These are phyloP conservation scores for Orbilia brochopaga DNA, from an alignment of 2,329 filamentous ascomycete genomes.

Conservation along the genomic window DNA sequence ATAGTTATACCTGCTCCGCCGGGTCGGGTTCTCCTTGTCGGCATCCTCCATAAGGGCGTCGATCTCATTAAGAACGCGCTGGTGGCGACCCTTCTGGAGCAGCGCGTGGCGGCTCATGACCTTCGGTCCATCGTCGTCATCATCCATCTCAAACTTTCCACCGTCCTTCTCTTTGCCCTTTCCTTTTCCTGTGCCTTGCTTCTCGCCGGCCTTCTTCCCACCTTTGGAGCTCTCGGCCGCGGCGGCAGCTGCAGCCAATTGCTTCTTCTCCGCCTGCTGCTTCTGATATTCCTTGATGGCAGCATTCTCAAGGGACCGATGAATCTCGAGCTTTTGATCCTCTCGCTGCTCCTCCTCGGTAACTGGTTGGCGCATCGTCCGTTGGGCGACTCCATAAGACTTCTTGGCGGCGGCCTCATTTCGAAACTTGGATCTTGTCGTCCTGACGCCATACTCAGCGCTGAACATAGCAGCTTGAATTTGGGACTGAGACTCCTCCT, in stretches of 20 bases:
- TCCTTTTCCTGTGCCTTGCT: constrained; percentile 8
- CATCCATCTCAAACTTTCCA: constrained; percentile 20
- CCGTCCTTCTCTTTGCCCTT: constrained; percentile 14
- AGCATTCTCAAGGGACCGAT: constrained; percentile 23
- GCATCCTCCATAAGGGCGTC: constrained; percentile 45
- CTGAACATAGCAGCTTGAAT: constrained; percentile 36
- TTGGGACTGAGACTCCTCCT: constrained; percentile 33
- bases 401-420: constrained; percentile 44
- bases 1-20: constrained; percentile 38
- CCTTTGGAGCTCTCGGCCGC: not conserved
- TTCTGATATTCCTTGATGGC: constrained; percentile 15
- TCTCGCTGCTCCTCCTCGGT: constrained; percentile 39
- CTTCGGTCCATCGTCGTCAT: constrained; percentile 36
- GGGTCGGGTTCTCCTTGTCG: constrained; percentile 38
- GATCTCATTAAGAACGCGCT: constrained; percentile 43
- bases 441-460: constrained; percentile 44
- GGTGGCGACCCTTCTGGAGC: constrained; percentile 40
- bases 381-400: constrained; percentile 39
- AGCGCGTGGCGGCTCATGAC: constrained; percentile 45
- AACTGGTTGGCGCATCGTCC: constrained; percentile 44
- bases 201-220: constrained; percentile 15
- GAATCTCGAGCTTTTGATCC: constrained; percentile 39
- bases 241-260: constrained; percentile 10
- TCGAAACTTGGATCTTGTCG: constrained; percentile 43
- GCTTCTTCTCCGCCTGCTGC: constrained; percentile 22